Percentiles rank a stretch among this genome's conserved stretches.
These are phyloP conservation scores for Fusarium beomiforme DNA, from an alignment of 2,329 filamentous ascomycete species.

Conservation along the genomic window DNA sequence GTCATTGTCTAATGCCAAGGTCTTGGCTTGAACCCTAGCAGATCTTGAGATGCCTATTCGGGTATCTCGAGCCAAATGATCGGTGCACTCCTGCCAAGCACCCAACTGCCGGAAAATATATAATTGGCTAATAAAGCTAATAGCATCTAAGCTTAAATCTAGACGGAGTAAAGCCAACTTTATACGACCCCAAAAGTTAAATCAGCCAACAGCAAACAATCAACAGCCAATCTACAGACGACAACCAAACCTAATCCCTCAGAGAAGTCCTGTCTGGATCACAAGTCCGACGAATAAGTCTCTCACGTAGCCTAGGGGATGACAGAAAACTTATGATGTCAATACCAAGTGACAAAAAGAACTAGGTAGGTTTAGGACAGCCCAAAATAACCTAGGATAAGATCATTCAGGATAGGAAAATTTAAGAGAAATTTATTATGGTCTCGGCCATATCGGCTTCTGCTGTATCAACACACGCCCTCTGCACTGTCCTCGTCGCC, in stretches of 20 bases:
- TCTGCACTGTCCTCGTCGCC: conserved; percentile 53
- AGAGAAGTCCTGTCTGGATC: no score
- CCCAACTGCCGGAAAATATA: not conserved
- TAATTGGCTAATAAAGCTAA: not conserved
- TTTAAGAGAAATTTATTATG: no score
- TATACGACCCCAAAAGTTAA: not conserved
- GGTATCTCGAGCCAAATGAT: not conserved
- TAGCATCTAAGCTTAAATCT: not conserved
- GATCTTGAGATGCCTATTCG: not conserved
- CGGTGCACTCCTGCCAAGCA: not conserved
- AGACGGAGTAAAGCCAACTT: not conserved
- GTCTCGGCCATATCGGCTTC: no score
- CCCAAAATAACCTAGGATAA: no score
- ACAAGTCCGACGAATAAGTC: not conserved
- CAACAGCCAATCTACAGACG: not conserved
- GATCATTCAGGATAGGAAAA: no score
- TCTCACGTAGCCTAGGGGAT: not conserved
- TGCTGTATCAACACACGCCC: conserved; percentile 49
- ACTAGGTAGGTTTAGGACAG: no score
- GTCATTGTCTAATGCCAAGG: conserved; percentile 14
- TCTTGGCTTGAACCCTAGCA: not conserved
- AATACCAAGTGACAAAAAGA: no score
- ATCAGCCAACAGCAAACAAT: no score
- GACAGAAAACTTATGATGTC: no score
- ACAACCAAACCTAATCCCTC: not conserved